Base-by-base conservation (phyloP, 306 rosid genomes). In the Bauhinia variegata region DNA sequence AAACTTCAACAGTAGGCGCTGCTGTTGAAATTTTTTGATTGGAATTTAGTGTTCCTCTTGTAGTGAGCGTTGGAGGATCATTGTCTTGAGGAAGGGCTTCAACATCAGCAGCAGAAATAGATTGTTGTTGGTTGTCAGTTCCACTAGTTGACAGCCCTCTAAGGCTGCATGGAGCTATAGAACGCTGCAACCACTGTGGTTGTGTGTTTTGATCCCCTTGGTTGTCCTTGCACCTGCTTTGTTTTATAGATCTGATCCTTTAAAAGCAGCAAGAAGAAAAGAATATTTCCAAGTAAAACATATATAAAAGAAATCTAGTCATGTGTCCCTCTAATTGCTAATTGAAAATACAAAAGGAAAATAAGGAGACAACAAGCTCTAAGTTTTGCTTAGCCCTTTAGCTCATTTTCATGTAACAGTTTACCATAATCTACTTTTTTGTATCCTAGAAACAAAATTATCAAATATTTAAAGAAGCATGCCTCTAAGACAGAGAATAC, bases 241-340 rank as follows among this genome's bases (percentile, higher is more conserved):
- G 81, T 77, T 83, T 86, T 48, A 85, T 93, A 14, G 83, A 68
- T 18, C 56, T 84, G 71, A 85, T 75, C 73, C 98, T 92, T 79
- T 65, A 58, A 17, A 46, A 75, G 23, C 39, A 55, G 46, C 46
- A 62, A 14, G 2, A 8, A 36, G 41, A 5, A 72, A 11, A 52
- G 39, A 64, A 6, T 23, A 64, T 15, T 47, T 48, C 13, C 0
- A 36, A 65, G n/a, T n/a, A n/a, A n/a, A n/a, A 56, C 32, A 53
- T 52, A 53, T 32, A 12, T 23, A 68, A 1, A 52, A 39, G 37
- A 8, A 7, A 33, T 19, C 31, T 39, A 30, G 39, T 19, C n/a
- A 23, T 2, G 46, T 1, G 31, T 6, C 30, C 54, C 12, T 46
- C 9, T 43, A 28, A 37, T 17, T 36, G 33, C 51, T n/a, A 28